Evolutionary conservation across 2,329 filamentous ascomycete species (phyloP), one percentile per base, ranked within the genome.

Genomic region (Microcera coccophila): DNA sequence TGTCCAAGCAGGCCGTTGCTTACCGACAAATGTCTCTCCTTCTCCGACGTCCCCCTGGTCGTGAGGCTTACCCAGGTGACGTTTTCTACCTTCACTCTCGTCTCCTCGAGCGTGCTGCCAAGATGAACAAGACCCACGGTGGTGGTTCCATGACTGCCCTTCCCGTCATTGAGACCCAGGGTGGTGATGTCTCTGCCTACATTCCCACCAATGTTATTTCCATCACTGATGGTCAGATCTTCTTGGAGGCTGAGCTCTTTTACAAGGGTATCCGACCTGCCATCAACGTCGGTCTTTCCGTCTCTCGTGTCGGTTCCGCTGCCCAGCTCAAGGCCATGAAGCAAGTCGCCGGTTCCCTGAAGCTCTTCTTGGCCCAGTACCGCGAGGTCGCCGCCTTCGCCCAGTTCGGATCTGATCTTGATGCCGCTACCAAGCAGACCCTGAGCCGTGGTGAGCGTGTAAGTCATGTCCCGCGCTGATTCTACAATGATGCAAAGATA

Each of bases 271-370:
- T 98, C 75, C 91, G 93, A 69, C 93, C 93, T 64, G 93, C 93
- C 78, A 98, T 98, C 75, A 98, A 98, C 84, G 93, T 98, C 87
- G 93, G 93, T 93, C 88, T 98, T 63, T 98, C 93, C 65, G 93
- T 98, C 63, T 98, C 93, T 62, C 93, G 93, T 88, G 93, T 98
- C 85, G 93, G 93, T 72, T 98, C 93, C 67, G 89, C 93, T 71
- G 93, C 93, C 70, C 93, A 98, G 83, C 83, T 97, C 73, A 98
- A 97, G 88, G 90, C 93, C 77, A 98, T 98, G 93, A 98, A 98
- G 85, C 93, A 98, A 82, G 93, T 98, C 64, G 93, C 93, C 67
- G 93, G 93, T 83, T 97, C 91, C 61, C 81, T 98, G 69, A 98
- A 98, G 85, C 90, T 98, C 63, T 98, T 97, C 90, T 88, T 98